Evolutionary conservation across 768 basidiomycete genomes (phyloP).

Genomic region (Russula virescens): DNA sequence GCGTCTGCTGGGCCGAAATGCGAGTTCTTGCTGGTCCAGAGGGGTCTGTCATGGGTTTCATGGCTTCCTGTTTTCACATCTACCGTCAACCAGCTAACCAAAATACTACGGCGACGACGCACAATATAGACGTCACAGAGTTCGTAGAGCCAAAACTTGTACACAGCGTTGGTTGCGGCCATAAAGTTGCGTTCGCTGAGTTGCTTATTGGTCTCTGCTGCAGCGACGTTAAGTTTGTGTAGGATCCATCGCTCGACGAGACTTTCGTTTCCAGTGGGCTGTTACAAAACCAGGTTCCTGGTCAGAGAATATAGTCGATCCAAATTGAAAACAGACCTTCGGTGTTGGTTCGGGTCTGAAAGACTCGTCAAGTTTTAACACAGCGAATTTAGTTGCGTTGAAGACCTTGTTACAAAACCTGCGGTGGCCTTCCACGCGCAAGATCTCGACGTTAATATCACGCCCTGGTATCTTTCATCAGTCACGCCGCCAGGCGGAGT

Average conservation of each 20-base stretch:
- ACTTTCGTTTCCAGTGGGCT: conserved; percentile 87
- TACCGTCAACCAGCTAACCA: not conserved
- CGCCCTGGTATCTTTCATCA: conserved; percentile 49
- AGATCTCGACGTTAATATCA: conserved; percentile 94
- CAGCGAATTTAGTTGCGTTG: conserved; percentile 99
- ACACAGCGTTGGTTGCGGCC: conserved; percentile 73
- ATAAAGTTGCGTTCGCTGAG: conserved; percentile 87
- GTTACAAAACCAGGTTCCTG: not conserved
- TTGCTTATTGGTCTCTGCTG: conserved; percentile 68
- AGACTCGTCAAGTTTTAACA: conserved; percentile 85
- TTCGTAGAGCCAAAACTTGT: conserved; percentile 98
- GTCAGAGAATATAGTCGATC: conserved; percentile 4
- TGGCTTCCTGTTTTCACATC: conserved; percentile 71
- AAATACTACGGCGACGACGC: conserved; percentile 28
- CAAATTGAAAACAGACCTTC: conserved; percentile 44
- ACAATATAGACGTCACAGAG: conserved; percentile 99
- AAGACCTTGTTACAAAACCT: conserved; percentile 99
- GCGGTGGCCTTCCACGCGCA: conserved; percentile 95
- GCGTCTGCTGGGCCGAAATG: conserved; percentile 87
- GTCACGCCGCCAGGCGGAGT: not conserved
- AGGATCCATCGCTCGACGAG: conserved; percentile 94
- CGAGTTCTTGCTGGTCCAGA: conserved; percentile 55
- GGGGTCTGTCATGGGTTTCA: conserved; percentile 95
- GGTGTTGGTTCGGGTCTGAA: conserved; percentile 70
- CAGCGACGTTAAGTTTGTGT: conserved; percentile 84